Base-by-base conservation (phyloP, 2,329 filamentous ascomycete species). In the Sordariomycetes sp. region DNA sequence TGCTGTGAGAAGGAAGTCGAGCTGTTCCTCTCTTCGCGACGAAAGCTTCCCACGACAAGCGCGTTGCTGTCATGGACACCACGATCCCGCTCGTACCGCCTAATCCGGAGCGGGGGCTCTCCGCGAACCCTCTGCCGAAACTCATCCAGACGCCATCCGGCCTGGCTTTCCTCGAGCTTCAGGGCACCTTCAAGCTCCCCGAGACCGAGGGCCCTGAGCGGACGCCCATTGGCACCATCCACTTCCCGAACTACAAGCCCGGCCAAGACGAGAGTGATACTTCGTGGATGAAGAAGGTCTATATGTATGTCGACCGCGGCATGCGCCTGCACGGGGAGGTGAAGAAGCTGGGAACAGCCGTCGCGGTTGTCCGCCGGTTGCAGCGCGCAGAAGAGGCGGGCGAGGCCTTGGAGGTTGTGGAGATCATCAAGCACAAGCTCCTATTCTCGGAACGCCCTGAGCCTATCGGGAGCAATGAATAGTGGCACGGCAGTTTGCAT, bases 261-360 rank as follows among this genome's bases (percentile, higher is more conserved):
- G 74, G 80, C 32, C n/a, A 73, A 58, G 75, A 76, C 53, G 65
- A 70, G 0, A 76, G 75, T 18, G 80, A 83, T 64, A 86, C 82
- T 0, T 81, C 80, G 11, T 97, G 92, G 92, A 96, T 93, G 89
- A 95, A 91, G 72, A 80, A 83, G 40, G 90, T 93, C 32, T 89
- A 96, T 67, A 75, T 97, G 54, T 96, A 93, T 68, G 82, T 97
- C 4, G 94, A 93, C 6, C 83, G 87, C 67, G 88, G 97, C 69
- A 94, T 97, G 74, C 81, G 92, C 60, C 80, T 97, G 68, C 89
- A 85, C 1, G 94, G 94, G 3, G 91, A 97, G 71, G 85, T 96
- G 54, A 96, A 91, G 78, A 96, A 91, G 72, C 73, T 97, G 55
- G 80, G 81, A 6, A 88, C 83, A 66, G 86, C 92, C 2, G 69